phyloP scores from a whole-genome alignment of 108 stramenopile genomes.

The Bacterosira constricta region DNA sequence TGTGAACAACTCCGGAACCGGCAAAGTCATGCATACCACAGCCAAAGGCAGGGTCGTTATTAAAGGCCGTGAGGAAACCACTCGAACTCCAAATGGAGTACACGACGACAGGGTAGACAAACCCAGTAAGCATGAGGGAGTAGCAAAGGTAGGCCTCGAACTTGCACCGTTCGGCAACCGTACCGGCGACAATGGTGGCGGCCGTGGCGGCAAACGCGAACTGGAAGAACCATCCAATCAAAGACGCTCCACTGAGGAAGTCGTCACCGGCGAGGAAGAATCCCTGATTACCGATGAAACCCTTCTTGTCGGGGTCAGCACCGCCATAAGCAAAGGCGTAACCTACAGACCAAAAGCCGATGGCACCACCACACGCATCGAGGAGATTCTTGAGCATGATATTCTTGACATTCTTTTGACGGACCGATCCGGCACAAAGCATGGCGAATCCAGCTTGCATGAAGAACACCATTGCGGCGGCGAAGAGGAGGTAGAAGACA shows the following conservation, averaged over 20 bases:
- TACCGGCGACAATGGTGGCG: constrained; percentile 67
- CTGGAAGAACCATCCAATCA: constrained; percentile 80
- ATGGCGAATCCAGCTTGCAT: constrained; percentile 87
- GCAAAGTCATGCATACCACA: constrained; percentile 79
- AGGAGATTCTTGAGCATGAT: constrained; percentile 74
- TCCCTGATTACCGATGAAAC: constrained; percentile 39
- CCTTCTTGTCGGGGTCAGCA: constrained; percentile 9
- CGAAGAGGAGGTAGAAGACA: constrained; percentile 43
- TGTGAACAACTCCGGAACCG: constrained; percentile 74
- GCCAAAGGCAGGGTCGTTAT: constrained; percentile 63
- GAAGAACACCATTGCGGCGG: constrained; percentile 58
- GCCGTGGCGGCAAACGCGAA: constrained; percentile 81
- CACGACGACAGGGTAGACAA: constrained; percentile 89
- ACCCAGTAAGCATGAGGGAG: constrained; percentile 69
- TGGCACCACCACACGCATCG: constrained; percentile 59
- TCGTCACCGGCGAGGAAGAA: constrained; percentile 30
- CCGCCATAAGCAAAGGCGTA: constrained; percentile 62
- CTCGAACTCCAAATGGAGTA: constrained; percentile 81
- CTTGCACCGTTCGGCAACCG: constrained; percentile 77
- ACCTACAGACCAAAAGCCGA: constrained; percentile 62
- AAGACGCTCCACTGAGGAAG: constrained; percentile 15
- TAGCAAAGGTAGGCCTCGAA: constrained; percentile 84
- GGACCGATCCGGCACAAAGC: constrained; percentile 70
- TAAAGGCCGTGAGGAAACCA: constrained; percentile 68
- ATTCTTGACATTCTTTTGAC: constrained; percentile 61